Base-by-base conservation (phyloP, 441 rosid genomes). In the Geranium incanum region DNA sequence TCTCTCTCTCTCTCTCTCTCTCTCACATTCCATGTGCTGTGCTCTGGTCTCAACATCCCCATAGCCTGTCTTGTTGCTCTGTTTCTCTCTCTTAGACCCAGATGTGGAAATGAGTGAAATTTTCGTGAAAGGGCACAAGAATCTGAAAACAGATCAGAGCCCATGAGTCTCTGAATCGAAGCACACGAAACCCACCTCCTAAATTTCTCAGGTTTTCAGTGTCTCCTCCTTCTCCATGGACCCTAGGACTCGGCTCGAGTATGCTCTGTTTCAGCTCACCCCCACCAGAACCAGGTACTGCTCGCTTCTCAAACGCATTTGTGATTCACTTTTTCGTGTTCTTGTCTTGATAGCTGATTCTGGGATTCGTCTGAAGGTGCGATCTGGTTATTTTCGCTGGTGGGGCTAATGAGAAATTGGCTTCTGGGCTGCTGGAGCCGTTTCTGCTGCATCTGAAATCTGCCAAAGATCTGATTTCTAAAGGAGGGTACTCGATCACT, bases 221-320 rank as follows among this genome's bases (percentile, higher is more conserved):
- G 57, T 50, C 57, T 11, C 57, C 15, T 12, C n/a, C 50, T 43
- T 8, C 16, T 0, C 36, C 18, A 94, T 94, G 99, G 99, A 94
- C 77, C 82, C 93, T 3, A 85, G 87, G 76, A 87, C 91, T 68
- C 83, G 85, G 78, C 89, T 94, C 73, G 97, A 92, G 68, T 84
- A 86, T 81, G 94, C 80, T 78, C 86, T 94, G 70, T 94, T 94
- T 72, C 99, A 92, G 71, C 97, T 94, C 82, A 92, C 99, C 59
- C 97, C 97, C 50, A 94, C 99, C 52, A 88, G 95, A 80, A 94
- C 97, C 78, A 92, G 99, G 99, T 94, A 83, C 62, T 43, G 6
- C 37, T 9, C 69, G 28, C 63, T 16, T 62, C 33, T 39, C 36
- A 3, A 1, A 5, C 15, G 3, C 9, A 12, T 68, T 50, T 13